phyloP scores from a whole-genome alignment of 2,329 filamentous ascomycete species.

The Seiridium unicorne region DNA sequence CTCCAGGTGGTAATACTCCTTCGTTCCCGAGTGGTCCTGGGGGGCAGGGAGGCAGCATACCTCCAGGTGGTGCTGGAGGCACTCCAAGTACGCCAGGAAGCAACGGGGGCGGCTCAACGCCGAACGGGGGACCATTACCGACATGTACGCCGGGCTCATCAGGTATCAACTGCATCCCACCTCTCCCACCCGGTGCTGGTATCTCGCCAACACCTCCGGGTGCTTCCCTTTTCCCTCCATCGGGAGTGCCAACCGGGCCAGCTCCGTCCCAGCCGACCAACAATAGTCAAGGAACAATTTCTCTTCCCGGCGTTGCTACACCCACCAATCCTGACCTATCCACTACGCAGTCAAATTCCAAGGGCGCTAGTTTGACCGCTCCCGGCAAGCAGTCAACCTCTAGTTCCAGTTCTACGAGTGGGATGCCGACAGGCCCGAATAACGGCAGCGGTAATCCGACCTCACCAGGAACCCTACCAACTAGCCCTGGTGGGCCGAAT shows the following conservation, averaged over 20 bases:
- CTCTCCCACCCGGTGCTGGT: neutral
- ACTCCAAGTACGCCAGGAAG: neutral
- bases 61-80: neutral
- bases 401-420: neutral
- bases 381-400: neutral
- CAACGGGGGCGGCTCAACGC: neutral
- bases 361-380: neutral
- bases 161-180: slow-evolving; percentile 3
- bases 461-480: neutral
- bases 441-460: neutral
- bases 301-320: slow-evolving; percentile 4
- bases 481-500: neutral
- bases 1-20: neutral
- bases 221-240: neutral
- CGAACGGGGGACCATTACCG: neutral
- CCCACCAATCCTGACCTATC: neutral
- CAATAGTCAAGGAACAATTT: neutral
- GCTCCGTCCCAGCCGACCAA: neutral
- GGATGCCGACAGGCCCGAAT: neutral
- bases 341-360: neutral
- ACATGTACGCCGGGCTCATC: slow-evolving; percentile 4
- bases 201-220: neutral
- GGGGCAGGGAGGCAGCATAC: neutral
- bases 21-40: neutral
- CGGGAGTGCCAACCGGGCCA: neutral